Percentiles rank a stretch among this genome's conserved stretches.
Evolutionary conservation across 73 alveolate genomes (phyloP).

Genomic region (Tetrahymena elliotti): DNA sequence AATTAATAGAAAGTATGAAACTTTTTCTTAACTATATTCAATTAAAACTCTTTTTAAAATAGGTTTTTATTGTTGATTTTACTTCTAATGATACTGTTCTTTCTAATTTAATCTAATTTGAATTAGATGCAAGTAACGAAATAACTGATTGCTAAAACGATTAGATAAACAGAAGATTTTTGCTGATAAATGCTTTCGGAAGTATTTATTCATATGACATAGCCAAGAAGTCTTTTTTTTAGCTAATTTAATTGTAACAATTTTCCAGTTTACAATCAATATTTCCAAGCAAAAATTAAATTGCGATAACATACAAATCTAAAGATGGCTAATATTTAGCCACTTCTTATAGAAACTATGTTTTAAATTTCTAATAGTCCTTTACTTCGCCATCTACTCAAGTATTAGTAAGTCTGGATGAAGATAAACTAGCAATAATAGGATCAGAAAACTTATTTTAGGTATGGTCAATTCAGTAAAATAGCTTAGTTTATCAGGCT

Average conservation of each 20-base stretch:
- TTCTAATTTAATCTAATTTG: too few relatives aligned
- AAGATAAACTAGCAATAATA: not conserved
- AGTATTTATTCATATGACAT: not conserved
- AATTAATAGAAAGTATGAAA: not conserved
- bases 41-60: too few relatives aligned
- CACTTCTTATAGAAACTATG: not conserved
- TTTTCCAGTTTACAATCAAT: not conserved
- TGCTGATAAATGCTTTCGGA: not conserved
- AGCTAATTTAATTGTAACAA: too few relatives aligned
- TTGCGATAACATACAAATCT: not conserved
- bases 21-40: too few relatives aligned
- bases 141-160: not conserved
- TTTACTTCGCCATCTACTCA: not conserved
- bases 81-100: not conserved
- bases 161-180: not conserved
- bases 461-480: not conserved
- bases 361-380: not conserved
- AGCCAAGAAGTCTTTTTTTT: not conserved
- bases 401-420: not conserved
- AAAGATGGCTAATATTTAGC: not conserved
- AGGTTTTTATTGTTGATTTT: not conserved
- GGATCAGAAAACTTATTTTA: not conserved
- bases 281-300: not conserved
- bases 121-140: too few relatives aligned
- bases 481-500: not conserved